Conservation (phyloP, 2,329 filamentous ascomycete species). For the Colletotrichum australisinense region DNA sequence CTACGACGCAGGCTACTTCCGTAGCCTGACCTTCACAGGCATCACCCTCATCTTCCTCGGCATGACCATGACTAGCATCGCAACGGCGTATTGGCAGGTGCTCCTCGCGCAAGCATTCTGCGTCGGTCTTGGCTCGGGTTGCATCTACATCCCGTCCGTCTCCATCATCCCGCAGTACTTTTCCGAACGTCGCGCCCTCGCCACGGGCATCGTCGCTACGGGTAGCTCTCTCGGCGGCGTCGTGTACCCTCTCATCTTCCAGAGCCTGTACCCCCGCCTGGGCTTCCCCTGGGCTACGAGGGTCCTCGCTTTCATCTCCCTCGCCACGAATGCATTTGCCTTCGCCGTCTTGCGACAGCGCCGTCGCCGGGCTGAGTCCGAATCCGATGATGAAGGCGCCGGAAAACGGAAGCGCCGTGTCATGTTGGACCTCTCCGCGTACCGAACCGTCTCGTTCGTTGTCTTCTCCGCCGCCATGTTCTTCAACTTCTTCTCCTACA, state of each 20-base stretch:
- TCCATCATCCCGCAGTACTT: constrained; percentile 56
- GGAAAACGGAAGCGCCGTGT: constrained; percentile 35
- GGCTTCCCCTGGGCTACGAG: constrained; percentile 51
- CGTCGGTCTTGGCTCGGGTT: constrained; percentile 55
- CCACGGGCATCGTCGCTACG: constrained; percentile 54
- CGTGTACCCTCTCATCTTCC: constrained; percentile 51
- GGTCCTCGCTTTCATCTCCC: constrained; percentile 48
- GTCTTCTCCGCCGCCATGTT: constrained; percentile 46
- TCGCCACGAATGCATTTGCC: constrained; percentile 45
- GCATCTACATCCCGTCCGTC: constrained; percentile 51
- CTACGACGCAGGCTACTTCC: constrained; percentile 52
- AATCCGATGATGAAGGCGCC: not conserved
- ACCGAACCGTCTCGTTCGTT: constrained; percentile 45
- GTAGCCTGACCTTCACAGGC: constrained; percentile 45
- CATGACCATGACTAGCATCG: constrained; percentile 51
- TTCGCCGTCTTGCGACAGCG: constrained; percentile 43
- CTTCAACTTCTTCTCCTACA: constrained; percentile 49
- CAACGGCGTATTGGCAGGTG: constrained; percentile 53
- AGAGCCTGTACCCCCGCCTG: constrained; percentile 41
- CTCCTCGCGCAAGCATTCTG: constrained; percentile 55
- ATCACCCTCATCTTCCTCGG: constrained; percentile 49
- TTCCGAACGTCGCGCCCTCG: constrained; percentile 49
- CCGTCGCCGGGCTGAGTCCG: constrained; percentile 6
- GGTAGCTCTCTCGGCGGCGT: constrained; percentile 54
- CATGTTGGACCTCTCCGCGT: constrained; percentile 44